Conservation (phyloP, 2,329 filamentous ascomycete genomes). For the Fusarium agapanthi region DNA sequence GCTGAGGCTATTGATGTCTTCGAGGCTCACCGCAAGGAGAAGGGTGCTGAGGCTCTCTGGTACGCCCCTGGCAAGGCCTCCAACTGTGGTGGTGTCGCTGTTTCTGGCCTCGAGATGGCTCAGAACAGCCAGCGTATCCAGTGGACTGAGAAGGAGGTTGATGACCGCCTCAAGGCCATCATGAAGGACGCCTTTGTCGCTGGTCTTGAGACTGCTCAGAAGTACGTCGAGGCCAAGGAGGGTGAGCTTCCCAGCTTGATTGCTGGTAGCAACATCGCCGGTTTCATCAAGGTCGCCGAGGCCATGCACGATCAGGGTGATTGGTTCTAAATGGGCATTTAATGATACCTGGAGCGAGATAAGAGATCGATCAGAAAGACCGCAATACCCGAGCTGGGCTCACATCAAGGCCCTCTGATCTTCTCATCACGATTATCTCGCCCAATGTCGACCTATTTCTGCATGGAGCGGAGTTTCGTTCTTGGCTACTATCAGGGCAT, state of each 20-base stretch:
- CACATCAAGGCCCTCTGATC: constrained; percentile 31
- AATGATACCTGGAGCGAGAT: constrained; percentile 4
- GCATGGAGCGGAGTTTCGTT: constrained; percentile 31
- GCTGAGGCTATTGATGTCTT: constrained; percentile 95
- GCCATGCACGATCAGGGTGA: constrained; percentile 98
- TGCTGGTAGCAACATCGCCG: constrained; percentile 95
- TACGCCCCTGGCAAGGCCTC: constrained; percentile 97
- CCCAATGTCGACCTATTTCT: constrained; percentile 6
- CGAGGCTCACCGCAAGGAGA: constrained; percentile 77
- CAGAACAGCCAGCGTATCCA: constrained; percentile 90
- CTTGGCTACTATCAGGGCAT: constrained; percentile 33
- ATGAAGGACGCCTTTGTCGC: constrained; percentile 95
- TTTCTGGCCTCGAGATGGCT: constrained; percentile 98
- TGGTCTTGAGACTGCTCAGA: constrained; percentile 87
- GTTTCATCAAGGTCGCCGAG: constrained; percentile 93
- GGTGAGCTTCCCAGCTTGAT: constrained; percentile 90
- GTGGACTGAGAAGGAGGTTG: constrained; percentile 92
- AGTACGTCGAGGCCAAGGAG: constrained; percentile 81
- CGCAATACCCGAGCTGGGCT: constrained; percentile 39
- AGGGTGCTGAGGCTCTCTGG: constrained; percentile 80
- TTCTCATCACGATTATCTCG: constrained; percentile 1
- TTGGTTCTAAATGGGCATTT: constrained; percentile 67
- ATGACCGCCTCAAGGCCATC: constrained; percentile 88
- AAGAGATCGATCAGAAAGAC: constrained; percentile 20
- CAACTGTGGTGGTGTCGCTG: constrained; percentile 96